These are phyloP conservation scores for Wickerhamomyces xylosicus DNA, from an alignment of 805 yeast genomes.

Conservation along the genomic window DNA sequence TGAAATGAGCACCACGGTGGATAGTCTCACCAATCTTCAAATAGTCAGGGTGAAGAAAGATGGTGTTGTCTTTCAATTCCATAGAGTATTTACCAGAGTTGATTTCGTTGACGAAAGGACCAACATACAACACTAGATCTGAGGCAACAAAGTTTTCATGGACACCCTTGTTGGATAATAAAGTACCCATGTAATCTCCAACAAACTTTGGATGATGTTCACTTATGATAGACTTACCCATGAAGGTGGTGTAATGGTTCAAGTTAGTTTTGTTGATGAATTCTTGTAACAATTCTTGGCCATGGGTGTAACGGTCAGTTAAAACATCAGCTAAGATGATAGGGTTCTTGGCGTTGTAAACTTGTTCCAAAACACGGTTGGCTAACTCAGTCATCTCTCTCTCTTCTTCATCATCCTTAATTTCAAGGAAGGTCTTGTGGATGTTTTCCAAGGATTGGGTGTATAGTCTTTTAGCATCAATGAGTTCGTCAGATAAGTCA, in stretches of 20 bases:
- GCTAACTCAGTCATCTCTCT: slow-evolving; percentile 26
- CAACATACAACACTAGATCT: slow-evolving; percentile 65
- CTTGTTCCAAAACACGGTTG: slow-evolving; percentile 32
- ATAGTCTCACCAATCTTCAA: slow-evolving; percentile 33
- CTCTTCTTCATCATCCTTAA: slow-evolving; percentile 12
- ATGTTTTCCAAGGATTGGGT: slow-evolving; percentile 15
- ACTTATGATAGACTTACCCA: slow-evolving; percentile 67
- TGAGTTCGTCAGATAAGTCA: slow-evolving; percentile 43
- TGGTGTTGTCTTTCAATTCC: slow-evolving; percentile 25
- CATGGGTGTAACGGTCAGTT: slow-evolving; percentile 48
- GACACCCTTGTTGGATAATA: slow-evolving; percentile 37
- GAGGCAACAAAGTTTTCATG: slow-evolving; percentile 38
- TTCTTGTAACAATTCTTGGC: slow-evolving; percentile 30
- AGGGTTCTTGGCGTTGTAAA: slow-evolving; percentile 49
- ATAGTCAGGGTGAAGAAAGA: slow-evolving; percentile 42
- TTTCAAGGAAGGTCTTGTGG: slow-evolving; percentile 15
- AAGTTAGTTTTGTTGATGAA: slow-evolving; percentile 34
- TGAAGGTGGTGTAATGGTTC: slow-evolving; percentile 49
- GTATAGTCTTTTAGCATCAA: slow-evolving; percentile 27
- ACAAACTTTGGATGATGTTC: slow-evolving; percentile 55
- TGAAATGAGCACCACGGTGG: slow-evolving; percentile 34
- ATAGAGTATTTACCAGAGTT: slow-evolving; percentile 59
- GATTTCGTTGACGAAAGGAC: slow-evolving; percentile 56
- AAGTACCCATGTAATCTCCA: slow-evolving; percentile 62
- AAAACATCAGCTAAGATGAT: slow-evolving; percentile 64